Conservation (phyloP, 2,329 filamentous ascomycete species). For the Fusarium nematophilum region DNA sequence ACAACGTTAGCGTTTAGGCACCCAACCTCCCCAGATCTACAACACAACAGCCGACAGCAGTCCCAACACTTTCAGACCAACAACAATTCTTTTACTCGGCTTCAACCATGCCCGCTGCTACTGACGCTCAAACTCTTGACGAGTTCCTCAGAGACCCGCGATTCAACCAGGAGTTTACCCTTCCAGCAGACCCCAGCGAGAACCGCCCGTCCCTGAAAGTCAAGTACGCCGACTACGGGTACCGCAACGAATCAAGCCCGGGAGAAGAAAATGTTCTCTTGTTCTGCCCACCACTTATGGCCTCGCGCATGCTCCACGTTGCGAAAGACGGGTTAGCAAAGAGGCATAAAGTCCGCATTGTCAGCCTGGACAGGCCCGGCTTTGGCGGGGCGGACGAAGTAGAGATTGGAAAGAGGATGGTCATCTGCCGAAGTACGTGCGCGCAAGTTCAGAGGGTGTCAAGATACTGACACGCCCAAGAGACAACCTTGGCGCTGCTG, state of each 20-base stretch:
- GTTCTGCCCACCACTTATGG: conserved; percentile 20
- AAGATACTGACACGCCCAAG: background rate
- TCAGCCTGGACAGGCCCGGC: conserved; percentile 18
- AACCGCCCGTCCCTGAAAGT: background rate
- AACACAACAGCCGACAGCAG: too few species aligned
- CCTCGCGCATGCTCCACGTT: conserved; percentile 20
- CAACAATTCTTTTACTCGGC: background rate
- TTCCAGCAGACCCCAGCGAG: background rate
- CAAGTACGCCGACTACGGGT: conserved; percentile 23
- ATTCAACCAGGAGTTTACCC: conserved; percentile 14
- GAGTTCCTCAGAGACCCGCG: conserved; percentile 16
- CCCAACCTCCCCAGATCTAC: too few species aligned
- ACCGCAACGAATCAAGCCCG: conserved; percentile 2
- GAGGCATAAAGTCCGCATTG: conserved; percentile 14
- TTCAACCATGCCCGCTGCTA: background rate
- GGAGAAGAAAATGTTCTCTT: conserved; percentile 22
- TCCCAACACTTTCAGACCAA: too few species aligned
- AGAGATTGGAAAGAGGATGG: conserved; percentile 2
- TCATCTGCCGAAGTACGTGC: conserved; percentile 16
- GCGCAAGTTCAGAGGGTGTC: accelerated
- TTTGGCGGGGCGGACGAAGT: conserved; percentile 20
- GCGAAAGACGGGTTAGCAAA: conserved; percentile 21
- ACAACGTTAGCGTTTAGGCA: too few species aligned
- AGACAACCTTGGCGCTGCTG: conserved; percentile 15
- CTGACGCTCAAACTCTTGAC: background rate